phyloP scores from a whole-genome alignment of 345 rosid species.

The Salix viminalis region DNA sequence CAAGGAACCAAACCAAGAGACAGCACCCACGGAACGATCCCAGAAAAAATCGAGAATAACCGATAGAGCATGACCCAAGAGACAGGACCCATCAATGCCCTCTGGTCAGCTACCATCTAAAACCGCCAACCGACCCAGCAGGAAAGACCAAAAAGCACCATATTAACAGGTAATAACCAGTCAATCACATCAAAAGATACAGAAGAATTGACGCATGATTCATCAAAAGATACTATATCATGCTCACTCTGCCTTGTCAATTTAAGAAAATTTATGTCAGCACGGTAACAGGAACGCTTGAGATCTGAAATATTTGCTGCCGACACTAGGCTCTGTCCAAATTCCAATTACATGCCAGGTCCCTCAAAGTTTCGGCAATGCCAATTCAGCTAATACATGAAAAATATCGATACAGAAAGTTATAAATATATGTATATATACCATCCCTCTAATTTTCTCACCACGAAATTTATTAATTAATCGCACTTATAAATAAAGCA shows the following conservation, averaged over 20 bases:
- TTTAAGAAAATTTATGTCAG: too few relatives aligned
- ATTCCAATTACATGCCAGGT: neutral
- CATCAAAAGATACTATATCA: too few relatives aligned
- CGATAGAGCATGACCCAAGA: too few relatives aligned
- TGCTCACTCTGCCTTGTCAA: neutral
- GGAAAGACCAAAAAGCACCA: too few relatives aligned
- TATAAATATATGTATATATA: neutral
- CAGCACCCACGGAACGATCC: too few relatives aligned
- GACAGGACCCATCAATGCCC: too few relatives aligned
- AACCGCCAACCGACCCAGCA: too few relatives aligned
- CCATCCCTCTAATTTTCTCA: constrained; percentile 1
- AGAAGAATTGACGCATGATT: too few relatives aligned
- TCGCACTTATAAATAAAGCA: constrained; percentile 10
- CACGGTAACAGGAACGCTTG: too few relatives aligned
- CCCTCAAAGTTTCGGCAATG: neutral
- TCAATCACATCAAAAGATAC: neutral
- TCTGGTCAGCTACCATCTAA: too few relatives aligned
- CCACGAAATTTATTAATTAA: neutral
- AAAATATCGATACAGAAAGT: neutral
- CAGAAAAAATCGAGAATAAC: too few relatives aligned
- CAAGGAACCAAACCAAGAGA: too few relatives aligned
- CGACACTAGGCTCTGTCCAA: neutral
- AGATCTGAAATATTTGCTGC: neutral
- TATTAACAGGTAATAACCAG: neutral
- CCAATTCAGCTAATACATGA: neutral